Conservation (phyloP, 2,329 filamentous ascomycete species). For the Paramyrothecium roridum region DNA sequence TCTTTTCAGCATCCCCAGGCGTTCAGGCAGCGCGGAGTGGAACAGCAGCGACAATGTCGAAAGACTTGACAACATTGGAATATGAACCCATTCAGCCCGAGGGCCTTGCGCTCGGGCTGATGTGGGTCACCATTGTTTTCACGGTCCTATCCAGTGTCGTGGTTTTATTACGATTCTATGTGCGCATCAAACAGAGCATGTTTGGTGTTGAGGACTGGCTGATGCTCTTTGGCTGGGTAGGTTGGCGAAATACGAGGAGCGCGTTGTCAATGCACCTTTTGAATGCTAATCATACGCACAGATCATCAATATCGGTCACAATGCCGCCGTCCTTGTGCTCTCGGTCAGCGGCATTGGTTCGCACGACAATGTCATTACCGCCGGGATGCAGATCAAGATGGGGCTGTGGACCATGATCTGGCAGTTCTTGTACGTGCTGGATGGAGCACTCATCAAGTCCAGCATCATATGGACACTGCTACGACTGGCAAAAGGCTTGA, state of each 20-base stretch:
- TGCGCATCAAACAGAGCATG: neutral
- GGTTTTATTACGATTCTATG: slow-evolving; percentile 6
- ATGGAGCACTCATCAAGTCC: slow-evolving; percentile 11
- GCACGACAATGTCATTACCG: slow-evolving; percentile 9
- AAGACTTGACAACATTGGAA: slow-evolving; percentile 10
- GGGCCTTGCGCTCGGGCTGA: slow-evolving; percentile 8
- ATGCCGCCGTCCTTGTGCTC: slow-evolving; percentile 8
- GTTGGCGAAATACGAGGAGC: neutral
- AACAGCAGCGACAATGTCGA: slow-evolving; percentile 6
- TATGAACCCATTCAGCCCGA: slow-evolving; percentile 12
- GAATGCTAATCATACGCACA: neutral
- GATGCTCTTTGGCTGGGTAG: slow-evolving; percentile 11
- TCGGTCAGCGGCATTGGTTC: slow-evolving; percentile 9
- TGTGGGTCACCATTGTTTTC: slow-evolving; percentile 9
- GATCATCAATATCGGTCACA: slow-evolving; percentile 11
- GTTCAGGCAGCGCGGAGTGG: no score
- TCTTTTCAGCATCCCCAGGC: no score
- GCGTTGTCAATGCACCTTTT: no score
- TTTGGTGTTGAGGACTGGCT: slow-evolving; percentile 10
- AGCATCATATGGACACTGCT: slow-evolving; percentile 13
- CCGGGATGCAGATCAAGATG: slow-evolving; percentile 13
- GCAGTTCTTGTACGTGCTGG: slow-evolving; percentile 13
- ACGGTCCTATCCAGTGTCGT: slow-evolving; percentile 8
- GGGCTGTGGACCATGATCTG: slow-evolving; percentile 12
- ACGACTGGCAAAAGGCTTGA: slow-evolving; percentile 11